phyloP scores from a whole-genome alignment of 2,329 filamentous ascomycete species.

The Lomentospora prolificans region DNA sequence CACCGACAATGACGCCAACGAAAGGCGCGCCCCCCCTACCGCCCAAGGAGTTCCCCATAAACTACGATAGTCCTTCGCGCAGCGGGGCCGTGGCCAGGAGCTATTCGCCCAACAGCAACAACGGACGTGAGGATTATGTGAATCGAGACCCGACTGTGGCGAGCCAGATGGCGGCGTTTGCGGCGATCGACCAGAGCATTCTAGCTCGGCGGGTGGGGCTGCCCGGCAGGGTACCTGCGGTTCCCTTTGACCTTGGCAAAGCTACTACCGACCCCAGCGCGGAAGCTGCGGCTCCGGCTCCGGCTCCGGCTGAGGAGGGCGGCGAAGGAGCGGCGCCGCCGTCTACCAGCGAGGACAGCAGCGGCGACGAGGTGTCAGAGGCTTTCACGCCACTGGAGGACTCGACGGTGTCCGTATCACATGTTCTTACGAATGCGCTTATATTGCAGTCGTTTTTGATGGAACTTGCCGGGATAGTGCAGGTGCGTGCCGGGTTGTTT shows the following conservation, averaged over 20 bases:
- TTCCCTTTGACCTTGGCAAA: conserved; percentile 32
- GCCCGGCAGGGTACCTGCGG: conserved; percentile 30
- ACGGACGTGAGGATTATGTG: conserved; percentile 13
- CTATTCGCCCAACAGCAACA: conserved; percentile 29
- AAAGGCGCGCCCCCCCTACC: conserved; percentile 20
- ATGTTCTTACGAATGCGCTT: conserved; percentile 70
- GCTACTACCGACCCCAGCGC: conserved; percentile 8
- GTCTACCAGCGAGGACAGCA: conserved; percentile 4
- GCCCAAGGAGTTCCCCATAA: conserved; percentile 32
- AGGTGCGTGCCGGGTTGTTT: conserved; percentile 66
- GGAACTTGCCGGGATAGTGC: conserved; percentile 64
- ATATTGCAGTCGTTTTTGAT: conserved; percentile 72
- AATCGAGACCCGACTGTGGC: conserved; percentile 18
- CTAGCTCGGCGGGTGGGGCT: conserved; percentile 44
- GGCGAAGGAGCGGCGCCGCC: conserved; percentile 8
- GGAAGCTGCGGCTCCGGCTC: conserved; percentile 14
- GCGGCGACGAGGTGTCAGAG: conserved; percentile 1
- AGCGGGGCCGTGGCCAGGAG: conserved; percentile 22
- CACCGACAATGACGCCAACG: conserved; percentile 17
- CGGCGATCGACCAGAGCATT: conserved; percentile 55
- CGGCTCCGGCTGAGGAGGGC: conserved; percentile 15
- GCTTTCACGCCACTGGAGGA: conserved; percentile 11
- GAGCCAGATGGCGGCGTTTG: conserved; percentile 49
- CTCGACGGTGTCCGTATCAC: conserved; percentile 57
- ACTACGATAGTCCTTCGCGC: conserved; percentile 25